Percentiles rank a stretch among this genome's conserved stretches.
Conservation (phyloP, 1,284 basidiomycete species). For the Sparassis latifolia region DNA sequence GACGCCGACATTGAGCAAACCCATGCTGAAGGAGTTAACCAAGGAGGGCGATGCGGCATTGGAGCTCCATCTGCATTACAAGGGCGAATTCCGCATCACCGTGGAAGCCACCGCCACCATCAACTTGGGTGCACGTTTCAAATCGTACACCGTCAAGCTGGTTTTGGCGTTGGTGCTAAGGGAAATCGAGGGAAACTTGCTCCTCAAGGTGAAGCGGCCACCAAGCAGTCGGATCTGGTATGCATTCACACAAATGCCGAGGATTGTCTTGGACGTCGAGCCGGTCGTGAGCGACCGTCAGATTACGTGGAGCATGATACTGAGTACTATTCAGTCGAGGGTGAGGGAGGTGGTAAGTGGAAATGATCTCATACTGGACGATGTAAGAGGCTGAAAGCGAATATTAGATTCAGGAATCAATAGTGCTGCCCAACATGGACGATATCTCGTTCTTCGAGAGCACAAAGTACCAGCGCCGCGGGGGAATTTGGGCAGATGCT, state of each 20-base stretch:
- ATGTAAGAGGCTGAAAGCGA: no score
- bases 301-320: conserved; percentile 90
- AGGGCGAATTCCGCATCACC: conserved; percentile 85
- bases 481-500: conserved; percentile 88
- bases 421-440: conserved; percentile 97
- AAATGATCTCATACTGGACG: background rate
- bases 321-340: conserved; percentile 84
- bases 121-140: conserved; percentile 76
- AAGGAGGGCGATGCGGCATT: conserved; percentile 88
- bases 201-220: conserved; percentile 90
- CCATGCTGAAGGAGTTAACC: conserved; percentile 95
- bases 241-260: conserved; percentile 90
- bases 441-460: conserved; percentile 96
- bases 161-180: conserved; percentile 84
- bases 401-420: conserved; percentile 79
- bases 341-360: conserved; percentile 81
- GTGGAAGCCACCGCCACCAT: conserved; percentile 87
- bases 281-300: conserved; percentile 91
- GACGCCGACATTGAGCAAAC: conserved; percentile 83
- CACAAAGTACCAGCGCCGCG: conserved; percentile 55
- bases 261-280: conserved; percentile 85
- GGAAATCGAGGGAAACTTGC: conserved; percentile 85
- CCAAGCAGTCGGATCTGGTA: conserved; percentile 97
- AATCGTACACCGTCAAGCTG: conserved; percentile 84
- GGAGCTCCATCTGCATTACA: conserved; percentile 80